Evolutionary conservation across 768 basidiomycete genomes (phyloP).

Genomic region (Cystofilobasidium capitatum): DNA sequence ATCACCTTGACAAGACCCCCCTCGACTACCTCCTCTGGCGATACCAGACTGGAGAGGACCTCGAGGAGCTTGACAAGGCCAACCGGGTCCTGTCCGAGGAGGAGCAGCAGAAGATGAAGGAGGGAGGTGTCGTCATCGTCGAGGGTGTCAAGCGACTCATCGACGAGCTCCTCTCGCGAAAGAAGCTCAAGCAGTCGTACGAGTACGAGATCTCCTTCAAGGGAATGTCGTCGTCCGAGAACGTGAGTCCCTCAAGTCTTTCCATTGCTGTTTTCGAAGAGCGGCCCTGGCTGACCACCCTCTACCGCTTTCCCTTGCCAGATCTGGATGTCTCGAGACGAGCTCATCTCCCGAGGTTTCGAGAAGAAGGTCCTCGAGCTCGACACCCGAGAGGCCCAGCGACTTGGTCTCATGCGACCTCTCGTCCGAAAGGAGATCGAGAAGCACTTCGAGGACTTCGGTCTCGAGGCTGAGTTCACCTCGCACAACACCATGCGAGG

Average conservation of each 20-base stretch:
- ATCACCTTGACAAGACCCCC: conserved; percentile 96
- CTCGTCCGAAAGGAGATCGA: conserved; percentile 98
- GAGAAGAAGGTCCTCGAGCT: conserved; percentile 99
- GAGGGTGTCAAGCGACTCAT: conserved; percentile 93
- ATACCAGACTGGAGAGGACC: conserved; percentile 98
- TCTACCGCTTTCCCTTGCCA: background rate
- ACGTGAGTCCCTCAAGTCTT: conserved; percentile 39
- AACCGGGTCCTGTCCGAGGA: conserved; percentile 75
- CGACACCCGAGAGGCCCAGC: conserved; percentile 94
- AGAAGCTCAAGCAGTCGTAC: conserved; percentile 99
- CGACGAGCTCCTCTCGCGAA: conserved; percentile 79
- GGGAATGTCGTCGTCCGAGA: conserved; percentile 87
- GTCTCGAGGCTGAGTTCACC: conserved; percentile 97
- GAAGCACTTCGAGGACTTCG: conserved; percentile 78
- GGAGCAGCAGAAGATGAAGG: conserved; percentile 92
- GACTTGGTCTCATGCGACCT: conserved; percentile 84
- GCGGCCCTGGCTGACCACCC: background rate
- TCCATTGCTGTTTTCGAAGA: background rate
- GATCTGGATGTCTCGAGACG: conserved; percentile 90
- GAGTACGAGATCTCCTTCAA: conserved; percentile 98
- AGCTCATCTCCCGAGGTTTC: conserved; percentile 93
- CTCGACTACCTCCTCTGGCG: conserved; percentile 99
- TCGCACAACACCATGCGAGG: conserved; percentile 99
- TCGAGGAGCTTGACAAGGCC: conserved; percentile 93
- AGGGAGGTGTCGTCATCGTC: conserved; percentile 70